Conservation (phyloP, 106 monocot species). For the Posidonia australis region DNA sequence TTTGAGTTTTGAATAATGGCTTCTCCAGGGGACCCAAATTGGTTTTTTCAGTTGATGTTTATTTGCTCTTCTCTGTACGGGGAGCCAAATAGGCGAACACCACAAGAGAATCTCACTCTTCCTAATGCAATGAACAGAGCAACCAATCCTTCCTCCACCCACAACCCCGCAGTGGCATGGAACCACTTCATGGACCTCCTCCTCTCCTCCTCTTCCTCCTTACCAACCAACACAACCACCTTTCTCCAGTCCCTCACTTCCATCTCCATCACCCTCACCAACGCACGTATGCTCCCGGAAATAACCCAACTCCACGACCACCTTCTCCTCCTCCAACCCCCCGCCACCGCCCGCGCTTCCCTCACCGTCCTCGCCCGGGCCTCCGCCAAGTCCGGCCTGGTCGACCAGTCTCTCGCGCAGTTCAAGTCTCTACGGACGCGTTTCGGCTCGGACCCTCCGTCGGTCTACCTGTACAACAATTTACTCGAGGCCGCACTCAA, state of each 20-base stretch:
- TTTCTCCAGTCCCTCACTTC: constrained; percentile 16
- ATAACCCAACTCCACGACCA: constrained; percentile 32
- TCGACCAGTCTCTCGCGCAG: constrained; percentile 31
- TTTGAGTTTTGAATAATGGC: too few relatives aligned
- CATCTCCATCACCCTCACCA: constrained; percentile 29
- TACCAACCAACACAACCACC: constrained; percentile 3
- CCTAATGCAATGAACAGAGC: too few relatives aligned
- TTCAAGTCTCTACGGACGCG: constrained; percentile 44
- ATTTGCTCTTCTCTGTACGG: too few relatives aligned
- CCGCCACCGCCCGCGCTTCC: constrained; percentile 12
- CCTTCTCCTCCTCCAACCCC: constrained; percentile 22
- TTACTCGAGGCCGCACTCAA: constrained; percentile 38
- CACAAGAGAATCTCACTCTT: too few relatives aligned
- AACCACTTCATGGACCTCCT: constrained; percentile 36
- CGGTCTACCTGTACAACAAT: constrained; percentile 37
- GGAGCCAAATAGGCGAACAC: too few relatives aligned
- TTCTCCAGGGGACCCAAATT: too few relatives aligned
- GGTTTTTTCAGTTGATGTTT: too few relatives aligned
- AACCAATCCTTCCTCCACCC: not conserved
- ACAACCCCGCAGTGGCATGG: constrained; percentile 37
- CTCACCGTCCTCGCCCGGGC: constrained; percentile 19
- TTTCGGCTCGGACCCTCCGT: constrained; percentile 26
- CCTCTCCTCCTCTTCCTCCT: constrained; percentile 8
- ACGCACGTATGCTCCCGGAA: constrained; percentile 26
- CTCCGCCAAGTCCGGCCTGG: constrained; percentile 19